Evolutionary conservation across 2,329 filamentous ascomycete genomes (phyloP).

Genomic region (Penicillium freii): DNA sequence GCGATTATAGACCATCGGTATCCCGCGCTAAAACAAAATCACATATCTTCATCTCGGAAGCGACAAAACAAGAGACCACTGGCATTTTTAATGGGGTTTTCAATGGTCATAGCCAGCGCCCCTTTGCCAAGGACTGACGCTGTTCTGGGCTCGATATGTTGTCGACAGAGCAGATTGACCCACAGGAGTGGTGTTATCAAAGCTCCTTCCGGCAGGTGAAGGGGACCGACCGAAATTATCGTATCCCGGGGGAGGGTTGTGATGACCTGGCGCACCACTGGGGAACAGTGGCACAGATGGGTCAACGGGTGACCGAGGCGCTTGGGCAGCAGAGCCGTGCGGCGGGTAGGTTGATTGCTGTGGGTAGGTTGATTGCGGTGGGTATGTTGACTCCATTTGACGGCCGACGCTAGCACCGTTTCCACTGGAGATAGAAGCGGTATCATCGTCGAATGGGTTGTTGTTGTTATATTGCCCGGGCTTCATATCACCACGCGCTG

Average conservation of each 20-base stretch:
- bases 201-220: conserved; percentile 36
- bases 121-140: conserved; percentile 63
- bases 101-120: conserved; percentile 64
- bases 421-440: conserved; percentile 62
- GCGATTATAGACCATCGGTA: conserved; percentile 26
- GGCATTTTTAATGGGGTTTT: conserved; percentile 14
- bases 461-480: conserved; percentile 54
- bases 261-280: conserved; percentile 40
- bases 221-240: conserved; percentile 29
- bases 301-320: conserved; percentile 51
- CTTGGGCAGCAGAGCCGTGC: conserved; percentile 34
- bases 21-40: conserved; percentile 33
- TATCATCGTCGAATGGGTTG: conserved; percentile 67
- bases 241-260: conserved; percentile 42
- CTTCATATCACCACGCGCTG: conserved; percentile 77
- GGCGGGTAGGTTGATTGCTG: conserved; percentile 23
- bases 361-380: conserved; percentile 24
- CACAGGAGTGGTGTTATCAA: conserved; percentile 32
- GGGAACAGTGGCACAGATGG: conserved; percentile 49
- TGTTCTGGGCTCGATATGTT: conserved; percentile 50
- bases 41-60: conserved; percentile 41
- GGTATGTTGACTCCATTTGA: conserved; percentile 31
- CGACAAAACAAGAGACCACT: conserved; percentile 22
- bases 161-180: conserved; percentile 31
- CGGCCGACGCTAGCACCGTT: conserved; percentile 50